Evolutionary conservation across 768 basidiomycete genomes (phyloP).

Genomic region (Lentinula boryana): DNA sequence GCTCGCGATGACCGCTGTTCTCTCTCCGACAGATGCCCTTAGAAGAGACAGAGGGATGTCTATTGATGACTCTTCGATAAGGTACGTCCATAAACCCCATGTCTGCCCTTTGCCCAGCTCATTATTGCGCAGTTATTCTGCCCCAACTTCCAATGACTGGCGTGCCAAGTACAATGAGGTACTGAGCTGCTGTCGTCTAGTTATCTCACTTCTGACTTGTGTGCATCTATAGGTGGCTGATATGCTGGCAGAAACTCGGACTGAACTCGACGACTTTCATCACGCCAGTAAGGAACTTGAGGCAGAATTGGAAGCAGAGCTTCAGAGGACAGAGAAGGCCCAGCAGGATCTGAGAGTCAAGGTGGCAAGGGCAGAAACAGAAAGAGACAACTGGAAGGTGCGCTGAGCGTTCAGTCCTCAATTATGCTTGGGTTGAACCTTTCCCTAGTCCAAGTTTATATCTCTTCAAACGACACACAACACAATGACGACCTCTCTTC

Average conservation of each 20-base stretch:
- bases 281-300: slow-evolving; percentile 86
- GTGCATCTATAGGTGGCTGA: slow-evolving; percentile 49
- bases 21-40: slow-evolving; percentile 53
- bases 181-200: slow-evolving; percentile 6
- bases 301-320: slow-evolving; percentile 87
- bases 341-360: slow-evolving; percentile 77
- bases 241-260: slow-evolving; percentile 77
- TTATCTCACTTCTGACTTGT: background rate
- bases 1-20: slow-evolving; percentile 53
- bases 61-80: slow-evolving; percentile 60
- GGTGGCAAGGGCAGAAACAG: slow-evolving; percentile 61
- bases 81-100: slow-evolving; percentile 29
- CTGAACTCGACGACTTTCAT: slow-evolving; percentile 85
- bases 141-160: slow-evolving; percentile 59
- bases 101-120: slow-evolving; percentile 11
- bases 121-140: slow-evolving; percentile 40
- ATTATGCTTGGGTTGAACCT: slow-evolving; percentile 6
- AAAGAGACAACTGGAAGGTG: slow-evolving; percentile 94
- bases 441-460: slow-evolving; percentile 70
- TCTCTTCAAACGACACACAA: slow-evolving; percentile 86
- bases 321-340: slow-evolving; percentile 81
- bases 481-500: slow-evolving; percentile 83
- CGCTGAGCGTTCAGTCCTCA: slow-evolving; percentile 12
- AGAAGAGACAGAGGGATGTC: slow-evolving; percentile 56
- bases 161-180: slow-evolving; percentile 73